These are phyloP conservation scores for Crithidia fasciculata DNA, from an alignment of 208 protist genomes.

Conservation along the genomic window DNA sequence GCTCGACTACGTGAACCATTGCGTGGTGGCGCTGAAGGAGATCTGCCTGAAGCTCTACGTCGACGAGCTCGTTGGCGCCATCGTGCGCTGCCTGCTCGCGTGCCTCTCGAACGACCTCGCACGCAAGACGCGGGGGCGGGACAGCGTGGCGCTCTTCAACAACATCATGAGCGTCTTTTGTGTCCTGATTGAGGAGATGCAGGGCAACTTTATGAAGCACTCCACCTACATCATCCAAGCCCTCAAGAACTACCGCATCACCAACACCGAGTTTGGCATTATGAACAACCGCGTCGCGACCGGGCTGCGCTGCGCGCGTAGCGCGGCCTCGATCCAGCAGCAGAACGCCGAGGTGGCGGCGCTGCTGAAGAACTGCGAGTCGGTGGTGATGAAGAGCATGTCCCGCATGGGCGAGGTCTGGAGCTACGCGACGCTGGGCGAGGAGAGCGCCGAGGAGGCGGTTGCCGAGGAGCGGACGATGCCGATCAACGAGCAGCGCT, in stretches of 20 bases:
- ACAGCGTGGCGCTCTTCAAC: conserved; percentile 45
- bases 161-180: conserved; percentile 83
- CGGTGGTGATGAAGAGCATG: conserved; percentile 52
- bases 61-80: conserved; percentile 76
- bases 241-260: conserved; percentile 73
- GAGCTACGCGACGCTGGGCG: conserved; percentile 48
- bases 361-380: conserved; percentile 71
- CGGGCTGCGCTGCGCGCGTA: conserved; percentile 47
- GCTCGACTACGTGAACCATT: conserved; percentile 60
- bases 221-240: conserved; percentile 67
- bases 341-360: conserved; percentile 52
- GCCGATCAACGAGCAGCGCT: conserved; percentile 64
- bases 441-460: conserved; percentile 39
- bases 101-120: conserved; percentile 45
- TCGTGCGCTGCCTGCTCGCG: conserved; percentile 75
- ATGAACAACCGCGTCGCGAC: conserved; percentile 63
- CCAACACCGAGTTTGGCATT: conserved; percentile 59
- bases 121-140: conserved; percentile 25
- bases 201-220: conserved; percentile 84
- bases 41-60: conserved; percentile 72
- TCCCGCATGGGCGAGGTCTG: conserved; percentile 62
- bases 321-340: conserved; percentile 37
- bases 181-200: conserved; percentile 60
- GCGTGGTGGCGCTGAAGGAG: conserved; percentile 63
- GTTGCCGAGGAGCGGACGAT: conserved; percentile 58